Evolutionary conservation across 2,329 filamentous ascomycete genomes (phyloP).

Genomic region (Rhynchosporium agropyri): DNA sequence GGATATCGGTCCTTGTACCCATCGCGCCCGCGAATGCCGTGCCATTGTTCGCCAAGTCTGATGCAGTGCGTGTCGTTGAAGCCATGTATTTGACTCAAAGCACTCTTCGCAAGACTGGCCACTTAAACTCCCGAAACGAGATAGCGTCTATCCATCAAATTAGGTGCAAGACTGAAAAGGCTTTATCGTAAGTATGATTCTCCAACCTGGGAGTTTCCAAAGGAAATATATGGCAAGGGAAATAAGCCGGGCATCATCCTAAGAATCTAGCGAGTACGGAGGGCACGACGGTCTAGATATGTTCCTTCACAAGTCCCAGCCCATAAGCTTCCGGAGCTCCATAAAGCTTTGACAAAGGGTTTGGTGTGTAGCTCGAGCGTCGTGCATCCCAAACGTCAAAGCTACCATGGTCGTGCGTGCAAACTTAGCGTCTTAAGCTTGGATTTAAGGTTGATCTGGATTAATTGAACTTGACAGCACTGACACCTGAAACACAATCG

Average conservation of each 20-base stretch:
- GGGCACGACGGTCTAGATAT: slow-evolving; percentile 1
- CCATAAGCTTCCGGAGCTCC: not conserved
- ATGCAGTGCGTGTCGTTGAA: slow-evolving; percentile 12
- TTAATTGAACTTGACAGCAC: not conserved
- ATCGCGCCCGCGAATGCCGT: not conserved
- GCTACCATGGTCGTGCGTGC: not conserved
- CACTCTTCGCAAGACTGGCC: too few relatives aligned
- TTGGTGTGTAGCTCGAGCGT: slow-evolving; percentile 5
- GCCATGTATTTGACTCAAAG: not conserved
- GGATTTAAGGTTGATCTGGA: not conserved
- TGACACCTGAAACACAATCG: not conserved
- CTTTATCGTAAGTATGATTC: not conserved
- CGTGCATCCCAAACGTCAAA: not conserved
- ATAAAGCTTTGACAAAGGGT: not conserved
- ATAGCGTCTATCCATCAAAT: not conserved
- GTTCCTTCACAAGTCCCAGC: not conserved
- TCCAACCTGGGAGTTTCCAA: too few relatives aligned
- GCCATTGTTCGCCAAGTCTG: slow-evolving; percentile 11
- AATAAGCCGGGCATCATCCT: not conserved
- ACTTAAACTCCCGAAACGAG: not conserved
- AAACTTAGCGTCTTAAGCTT: not conserved
- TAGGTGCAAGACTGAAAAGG: not conserved
- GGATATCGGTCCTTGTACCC: slow-evolving; percentile 11
- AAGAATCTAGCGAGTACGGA: not conserved
- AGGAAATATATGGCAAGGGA: not conserved